Conservation (phyloP, 2,329 filamentous ascomycete species). For the Elsinoe necatrix region DNA sequence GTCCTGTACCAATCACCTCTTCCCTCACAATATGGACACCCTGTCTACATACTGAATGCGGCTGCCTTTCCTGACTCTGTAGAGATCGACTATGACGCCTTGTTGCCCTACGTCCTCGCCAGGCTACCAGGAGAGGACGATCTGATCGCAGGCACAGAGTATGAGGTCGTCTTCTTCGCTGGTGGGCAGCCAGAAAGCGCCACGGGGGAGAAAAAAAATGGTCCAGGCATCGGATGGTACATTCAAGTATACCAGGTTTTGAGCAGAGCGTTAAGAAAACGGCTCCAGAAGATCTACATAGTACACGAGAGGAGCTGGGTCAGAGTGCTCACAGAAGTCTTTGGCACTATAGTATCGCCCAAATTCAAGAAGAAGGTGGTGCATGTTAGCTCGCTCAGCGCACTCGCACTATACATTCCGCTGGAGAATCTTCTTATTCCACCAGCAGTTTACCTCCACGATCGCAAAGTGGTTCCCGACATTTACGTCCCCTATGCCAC, state of each 20-base stretch:
- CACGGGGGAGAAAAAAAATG: constrained; percentile 38
- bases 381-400: constrained; percentile 45
- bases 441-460: constrained; percentile 46
- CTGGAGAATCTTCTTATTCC: constrained; percentile 48
- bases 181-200: constrained; percentile 42
- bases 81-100: constrained; percentile 46
- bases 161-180: constrained; percentile 51
- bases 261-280: constrained; percentile 46
- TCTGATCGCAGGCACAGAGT: constrained; percentile 44
- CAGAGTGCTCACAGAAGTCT: constrained; percentile 46
- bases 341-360: constrained; percentile 49
- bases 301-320: constrained; percentile 52
- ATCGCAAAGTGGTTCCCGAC: constrained; percentile 41
- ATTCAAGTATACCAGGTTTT: constrained; percentile 50
- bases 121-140: constrained; percentile 49
- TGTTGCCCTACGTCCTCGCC: constrained; percentile 48
- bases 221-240: constrained; percentile 49
- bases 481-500: constrained; percentile 41
- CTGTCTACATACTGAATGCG: constrained; percentile 48
- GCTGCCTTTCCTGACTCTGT: constrained; percentile 48
- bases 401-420: constrained; percentile 42
- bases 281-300: constrained; percentile 48
- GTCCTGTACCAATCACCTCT: constrained; percentile 48
- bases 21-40: constrained; percentile 41
- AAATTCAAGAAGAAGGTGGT: constrained; percentile 51